phyloP scores from a whole-genome alignment of 352 stramenopile species.

The Pythium aquatile region DNA sequence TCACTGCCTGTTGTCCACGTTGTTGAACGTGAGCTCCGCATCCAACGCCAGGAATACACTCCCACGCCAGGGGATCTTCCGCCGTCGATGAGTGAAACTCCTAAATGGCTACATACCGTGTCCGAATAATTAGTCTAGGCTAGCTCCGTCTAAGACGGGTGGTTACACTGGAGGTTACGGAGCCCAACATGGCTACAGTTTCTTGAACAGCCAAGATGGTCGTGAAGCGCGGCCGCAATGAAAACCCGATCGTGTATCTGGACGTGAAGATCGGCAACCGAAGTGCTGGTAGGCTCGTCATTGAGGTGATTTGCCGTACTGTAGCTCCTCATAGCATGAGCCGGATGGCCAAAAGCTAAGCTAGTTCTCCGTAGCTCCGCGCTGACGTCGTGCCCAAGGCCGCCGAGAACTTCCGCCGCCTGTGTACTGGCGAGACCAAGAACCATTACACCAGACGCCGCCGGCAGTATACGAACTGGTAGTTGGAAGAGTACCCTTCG shows the following conservation, averaged over 20 bases:
- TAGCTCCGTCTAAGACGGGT: background rate
- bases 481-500: background rate
- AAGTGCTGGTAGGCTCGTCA: conserved; percentile 85
- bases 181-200: conserved; percentile 9
- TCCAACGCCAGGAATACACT: background rate
- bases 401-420: conserved; percentile 95
- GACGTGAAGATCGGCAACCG: conserved; percentile 93
- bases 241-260: conserved; percentile 93
- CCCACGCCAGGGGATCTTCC: background rate
- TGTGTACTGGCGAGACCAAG: conserved; percentile 93
- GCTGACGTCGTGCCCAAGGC: conserved; percentile 94
- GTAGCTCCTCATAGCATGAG: background rate
- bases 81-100: background rate
- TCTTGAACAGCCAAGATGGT: background rate
- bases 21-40: background rate
- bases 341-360: background rate
- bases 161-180: background rate
- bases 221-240: conserved; percentile 11
- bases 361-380: conserved; percentile 53
- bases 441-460: conserved; percentile 53
- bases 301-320: conserved; percentile 65
- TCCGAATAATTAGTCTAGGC: background rate
- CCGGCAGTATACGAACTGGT: conserved; percentile 53
- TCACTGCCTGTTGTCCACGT: background rate
- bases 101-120: conserved; percentile 1